Evolutionary conservation across 495 filamentous ascomycete genomes (phyloP).

Genomic region (Oidiodendron maius): DNA sequence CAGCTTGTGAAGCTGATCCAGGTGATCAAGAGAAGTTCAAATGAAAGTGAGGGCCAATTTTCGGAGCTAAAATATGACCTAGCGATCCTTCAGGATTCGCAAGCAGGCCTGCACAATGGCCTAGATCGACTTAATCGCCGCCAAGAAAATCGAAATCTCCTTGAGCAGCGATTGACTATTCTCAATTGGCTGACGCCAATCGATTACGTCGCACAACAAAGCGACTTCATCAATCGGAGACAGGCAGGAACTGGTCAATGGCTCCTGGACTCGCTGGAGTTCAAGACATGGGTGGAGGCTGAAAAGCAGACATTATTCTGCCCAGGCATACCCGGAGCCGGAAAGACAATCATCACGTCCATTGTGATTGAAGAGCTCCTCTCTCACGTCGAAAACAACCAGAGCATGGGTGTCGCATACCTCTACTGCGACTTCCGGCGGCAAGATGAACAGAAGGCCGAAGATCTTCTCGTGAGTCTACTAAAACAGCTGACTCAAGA

Average conservation of each 20-base stretch:
- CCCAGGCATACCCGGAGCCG: no score
- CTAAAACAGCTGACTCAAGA: neutral
- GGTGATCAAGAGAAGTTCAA: neutral
- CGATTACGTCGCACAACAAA: neutral
- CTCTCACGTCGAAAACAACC: no score
- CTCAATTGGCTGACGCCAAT: neutral
- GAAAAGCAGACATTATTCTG: neutral
- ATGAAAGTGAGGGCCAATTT: neutral
- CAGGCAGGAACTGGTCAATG: no score
- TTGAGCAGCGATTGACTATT: neutral
- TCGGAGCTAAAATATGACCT: neutral
- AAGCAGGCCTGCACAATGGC: neutral
- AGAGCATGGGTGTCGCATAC: no score
- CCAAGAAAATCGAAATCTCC: neutral
- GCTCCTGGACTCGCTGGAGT: neutral
- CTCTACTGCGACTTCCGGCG: no score
- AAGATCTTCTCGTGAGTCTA: neutral
- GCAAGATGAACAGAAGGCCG: no score
- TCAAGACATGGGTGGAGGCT: neutral
- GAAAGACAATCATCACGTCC: neutral
- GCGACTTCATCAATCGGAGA: neutral
- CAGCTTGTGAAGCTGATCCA: neutral
- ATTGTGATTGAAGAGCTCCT: no score
- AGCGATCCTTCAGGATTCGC: neutral
- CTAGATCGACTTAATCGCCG: neutral